A percentile compares a stretch with the other conserved stretches of the same genome.
phyloP scores from a whole-genome alignment of 2,329 filamentous ascomycete species.

The Graphilbum fragrans region DNA sequence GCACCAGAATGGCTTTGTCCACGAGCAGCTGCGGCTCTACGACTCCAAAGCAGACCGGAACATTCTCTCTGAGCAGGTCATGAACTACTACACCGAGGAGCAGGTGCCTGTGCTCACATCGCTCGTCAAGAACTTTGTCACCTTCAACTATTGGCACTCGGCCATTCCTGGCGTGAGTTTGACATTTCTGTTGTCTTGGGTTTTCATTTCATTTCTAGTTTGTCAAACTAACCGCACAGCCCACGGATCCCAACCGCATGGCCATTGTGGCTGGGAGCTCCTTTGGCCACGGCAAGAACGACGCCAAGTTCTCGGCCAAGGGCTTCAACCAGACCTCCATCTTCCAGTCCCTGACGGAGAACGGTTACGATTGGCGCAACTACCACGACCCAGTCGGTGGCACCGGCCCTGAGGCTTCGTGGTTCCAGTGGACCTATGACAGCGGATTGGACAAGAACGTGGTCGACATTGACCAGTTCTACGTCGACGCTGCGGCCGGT shows the following conservation, averaged over 20 bases:
- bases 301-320: conserved; percentile 13
- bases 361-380: conserved; percentile 30
- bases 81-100: conserved; percentile 30
- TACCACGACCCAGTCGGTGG: conserved; percentile 23
- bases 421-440: conserved; percentile 27
- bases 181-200: neutral
- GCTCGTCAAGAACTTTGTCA: conserved; percentile 27
- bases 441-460: conserved; percentile 20
- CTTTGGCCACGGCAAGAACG: conserved; percentile 18
- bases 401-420: conserved; percentile 26
- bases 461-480: conserved; percentile 24
- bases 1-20: conserved; percentile 23
- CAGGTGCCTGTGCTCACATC: conserved; percentile 26
- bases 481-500: conserved; percentile 28
- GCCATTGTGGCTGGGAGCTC: conserved; percentile 18
- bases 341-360: conserved; percentile 28
- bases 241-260: conserved; percentile 28
- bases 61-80: conserved; percentile 22
- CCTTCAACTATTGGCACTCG: conserved; percentile 32
- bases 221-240: conserved; percentile 10
- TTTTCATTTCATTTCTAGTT: neutral
- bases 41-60: conserved; percentile 17
- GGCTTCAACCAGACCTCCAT: conserved; percentile 20
- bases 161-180: conserved; percentile 26
- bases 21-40: conserved; percentile 25